Conservation (phyloP, 1,284 basidiomycete genomes). For the Moesziomyces antarcticus region DNA sequence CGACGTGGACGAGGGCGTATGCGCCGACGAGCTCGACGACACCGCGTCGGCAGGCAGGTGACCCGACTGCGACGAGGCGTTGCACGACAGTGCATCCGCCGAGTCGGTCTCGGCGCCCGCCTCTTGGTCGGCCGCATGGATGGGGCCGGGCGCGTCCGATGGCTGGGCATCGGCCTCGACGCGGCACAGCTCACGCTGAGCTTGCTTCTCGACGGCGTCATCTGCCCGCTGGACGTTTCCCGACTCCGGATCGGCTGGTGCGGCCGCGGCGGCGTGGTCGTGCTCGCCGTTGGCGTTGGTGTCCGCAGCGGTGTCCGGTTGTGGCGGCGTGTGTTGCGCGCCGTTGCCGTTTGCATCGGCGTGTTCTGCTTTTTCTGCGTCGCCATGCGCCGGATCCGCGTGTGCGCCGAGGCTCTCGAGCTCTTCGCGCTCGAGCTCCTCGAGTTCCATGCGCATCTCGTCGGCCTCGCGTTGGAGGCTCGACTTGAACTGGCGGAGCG, state of each 20-base stretch:
- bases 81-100: constrained; percentile 32
- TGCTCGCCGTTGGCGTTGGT: constrained; percentile 14
- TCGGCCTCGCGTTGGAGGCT: constrained; percentile 62
- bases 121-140: constrained; percentile 6
- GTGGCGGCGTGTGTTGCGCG: too few relatives aligned
- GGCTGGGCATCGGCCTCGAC: constrained; percentile 43
- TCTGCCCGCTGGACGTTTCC: constrained; percentile 56
- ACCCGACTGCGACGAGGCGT: constrained; percentile 42
- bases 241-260: constrained; percentile 16
- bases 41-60: constrained; percentile 36
- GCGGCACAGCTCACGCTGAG: constrained; percentile 11
- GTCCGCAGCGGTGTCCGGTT: constrained; percentile 1
- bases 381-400: background rate
- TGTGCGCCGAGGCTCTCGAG: constrained; percentile 23
- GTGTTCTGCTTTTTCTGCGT: background rate
- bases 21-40: constrained; percentile 42
- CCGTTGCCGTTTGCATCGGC: constrained; percentile 1
- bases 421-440: constrained; percentile 51
- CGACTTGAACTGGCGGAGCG: constrained; percentile 57
- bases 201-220: constrained; percentile 30
- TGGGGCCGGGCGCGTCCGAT: constrained; percentile 4
- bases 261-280: background rate
- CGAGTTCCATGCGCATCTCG: constrained; percentile 55
- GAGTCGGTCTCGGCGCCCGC: background rate
- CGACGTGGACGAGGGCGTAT: constrained; percentile 47